Evolutionary conservation across 2,329 filamentous ascomycete species (phyloP), one percentile per base, ranked within the genome.

Genomic region (Cercospora berteroae): DNA sequence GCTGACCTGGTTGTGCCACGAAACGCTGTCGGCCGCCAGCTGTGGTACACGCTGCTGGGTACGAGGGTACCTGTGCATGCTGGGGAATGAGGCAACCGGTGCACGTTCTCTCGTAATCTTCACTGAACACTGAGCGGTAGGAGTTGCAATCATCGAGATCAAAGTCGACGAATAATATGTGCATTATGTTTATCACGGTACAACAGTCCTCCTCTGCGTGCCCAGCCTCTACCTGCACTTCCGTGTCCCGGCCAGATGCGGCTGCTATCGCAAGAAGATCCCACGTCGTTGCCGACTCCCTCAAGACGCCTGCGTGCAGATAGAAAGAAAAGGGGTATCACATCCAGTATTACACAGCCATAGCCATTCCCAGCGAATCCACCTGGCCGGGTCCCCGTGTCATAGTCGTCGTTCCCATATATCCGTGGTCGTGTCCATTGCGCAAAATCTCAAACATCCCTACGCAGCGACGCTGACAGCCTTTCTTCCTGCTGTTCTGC

Each of bases 321-420:
- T 23, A 57, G 25, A 57, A 56, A 57, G 25, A 18, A 31, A 57
- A 16, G 52, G 50, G 52, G 52, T 57, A 57, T 57, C 52, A 57
- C 52, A 31, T 57, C 29, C 52, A 27, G 23, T 33, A 57, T 27
- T 23, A 50, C 44, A 50, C 44, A 50, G 44, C 44, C 44, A 23
- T 25, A 16, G 44, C 44, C 44, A 12, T 50, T 20, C 44, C 44
- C 44, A 25, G 44, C 44, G 44, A 50, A 23, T 50, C 44, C 44
- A 23, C 20, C 44, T 23, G 44, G 20, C 44, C 44, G 44, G 25
- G 20, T 50, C n/a, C 18, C 18, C 44, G 44, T 25, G 44, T 50
- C 44, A 23, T 50, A 50, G 44, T 50, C 18, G 44, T 50, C 44
- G 44, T 50, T 50, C 44, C 44, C 23, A 23, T 50, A 50, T 50